Conservation (phyloP, 176 grass and related monocot genomes). For the Carex parvula region DNA sequence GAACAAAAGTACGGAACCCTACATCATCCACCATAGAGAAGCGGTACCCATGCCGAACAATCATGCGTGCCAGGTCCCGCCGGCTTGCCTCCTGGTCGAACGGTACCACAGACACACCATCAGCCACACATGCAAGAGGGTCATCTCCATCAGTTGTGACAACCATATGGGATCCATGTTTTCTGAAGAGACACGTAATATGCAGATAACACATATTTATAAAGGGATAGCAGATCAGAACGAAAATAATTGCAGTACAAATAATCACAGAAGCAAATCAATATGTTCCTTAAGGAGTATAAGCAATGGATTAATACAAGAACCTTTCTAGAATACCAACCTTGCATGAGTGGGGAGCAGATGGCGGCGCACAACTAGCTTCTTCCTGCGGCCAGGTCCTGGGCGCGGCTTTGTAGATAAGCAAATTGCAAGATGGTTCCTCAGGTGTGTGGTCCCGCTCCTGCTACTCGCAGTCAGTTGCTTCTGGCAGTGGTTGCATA, state of each 20-base stretch:
- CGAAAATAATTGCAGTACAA: neutral
- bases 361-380: constrained; percentile 79
- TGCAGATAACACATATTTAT: neutral
- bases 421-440: constrained; percentile 87
- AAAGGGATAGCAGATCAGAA: neutral
- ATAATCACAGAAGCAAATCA: neutral
- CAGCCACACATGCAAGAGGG: constrained; percentile 31
- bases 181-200: constrained; percentile 5
- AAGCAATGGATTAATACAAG: neutral
- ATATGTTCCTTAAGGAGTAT: neutral
- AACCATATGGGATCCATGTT: constrained; percentile 32
- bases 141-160: constrained; percentile 41
- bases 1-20: constrained; percentile 79
- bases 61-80: constrained; percentile 73
- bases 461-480: constrained; percentile 96
- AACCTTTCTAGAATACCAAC: neutral
- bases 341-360: constrained; percentile 13
- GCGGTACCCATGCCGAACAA: constrained; percentile 88
- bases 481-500: constrained; percentile 99
- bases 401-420: constrained; percentile 54
- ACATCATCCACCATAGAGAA: constrained; percentile 84
- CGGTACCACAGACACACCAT: constrained; percentile 35
- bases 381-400: constrained; percentile 54
- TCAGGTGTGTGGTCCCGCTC: constrained; percentile 85
- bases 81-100: constrained; percentile 89